phyloP scores from a whole-genome alignment of 2,329 filamentous ascomycete genomes.

The Purpureocillium takamizusanense region DNA sequence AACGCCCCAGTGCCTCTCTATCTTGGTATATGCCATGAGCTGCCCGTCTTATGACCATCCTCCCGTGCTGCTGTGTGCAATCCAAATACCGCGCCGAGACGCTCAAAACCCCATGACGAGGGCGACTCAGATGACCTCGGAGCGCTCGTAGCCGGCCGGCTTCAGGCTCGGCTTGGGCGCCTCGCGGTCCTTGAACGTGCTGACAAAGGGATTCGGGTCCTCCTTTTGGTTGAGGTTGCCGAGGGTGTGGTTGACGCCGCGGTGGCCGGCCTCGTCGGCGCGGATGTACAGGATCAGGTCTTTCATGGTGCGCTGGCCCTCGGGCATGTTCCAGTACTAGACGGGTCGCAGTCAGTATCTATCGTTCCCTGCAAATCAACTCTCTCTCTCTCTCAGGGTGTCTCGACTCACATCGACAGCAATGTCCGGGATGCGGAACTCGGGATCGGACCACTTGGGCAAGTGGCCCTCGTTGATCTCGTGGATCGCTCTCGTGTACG shows the following conservation, averaged over 20 bases:
- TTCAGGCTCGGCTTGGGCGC: constrained; percentile 58
- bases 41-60: no score
- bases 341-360: neutral
- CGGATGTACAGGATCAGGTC: constrained; percentile 84
- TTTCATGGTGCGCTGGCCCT: constrained; percentile 71
- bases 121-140: constrained; percentile 74
- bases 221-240: constrained; percentile 76
- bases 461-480: constrained; percentile 81
- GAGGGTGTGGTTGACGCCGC: constrained; percentile 93
- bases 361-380: neutral
- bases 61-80: no score
- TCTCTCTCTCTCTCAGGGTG: no score
- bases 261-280: constrained; percentile 80
- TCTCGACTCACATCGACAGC: constrained; percentile 55
- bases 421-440: constrained; percentile 75
- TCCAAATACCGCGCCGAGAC: no score
- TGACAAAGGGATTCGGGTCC: constrained; percentile 90
- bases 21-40: no score
- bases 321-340: constrained; percentile 86
- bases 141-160: constrained; percentile 71
- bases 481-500: constrained; percentile 80
- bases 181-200: constrained; percentile 63
- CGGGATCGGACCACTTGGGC: constrained; percentile 64
- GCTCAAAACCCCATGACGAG: no score
- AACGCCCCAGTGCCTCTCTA: no score